Evolutionary conservation across 805 yeast genomes (phyloP).

Genomic region (Teunomyces gatunensis): DNA sequence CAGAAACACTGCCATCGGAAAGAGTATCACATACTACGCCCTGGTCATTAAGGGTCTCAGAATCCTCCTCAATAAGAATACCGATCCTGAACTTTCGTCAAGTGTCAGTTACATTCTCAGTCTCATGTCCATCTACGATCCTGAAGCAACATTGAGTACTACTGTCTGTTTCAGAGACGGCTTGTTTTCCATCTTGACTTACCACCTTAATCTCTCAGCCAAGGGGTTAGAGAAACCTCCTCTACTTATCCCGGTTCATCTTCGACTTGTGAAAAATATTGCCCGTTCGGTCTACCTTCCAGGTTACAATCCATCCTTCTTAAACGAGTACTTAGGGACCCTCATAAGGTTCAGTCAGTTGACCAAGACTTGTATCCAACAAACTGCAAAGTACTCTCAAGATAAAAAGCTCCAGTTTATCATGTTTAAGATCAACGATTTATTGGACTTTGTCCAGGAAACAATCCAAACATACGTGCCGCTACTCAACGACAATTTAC

Average conservation of each 20-base stretch:
- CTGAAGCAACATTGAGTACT: constrained; percentile 38
- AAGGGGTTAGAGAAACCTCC: constrained; percentile 9
- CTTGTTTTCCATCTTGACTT: constrained; percentile 32
- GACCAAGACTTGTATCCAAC: background rate
- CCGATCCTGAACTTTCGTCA: constrained; percentile 30
- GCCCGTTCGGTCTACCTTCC: constrained; percentile 35
- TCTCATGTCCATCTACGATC: constrained; percentile 42
- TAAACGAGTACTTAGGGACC: constrained; percentile 26
- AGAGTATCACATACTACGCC: constrained; percentile 36
- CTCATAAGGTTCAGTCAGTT: constrained; percentile 22
- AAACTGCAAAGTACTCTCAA: background rate
- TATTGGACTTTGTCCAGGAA: constrained; percentile 22
- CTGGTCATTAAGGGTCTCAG: constrained; percentile 34
- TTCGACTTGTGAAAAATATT: constrained; percentile 34
- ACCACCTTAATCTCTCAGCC: constrained; percentile 17
- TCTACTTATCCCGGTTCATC: constrained; percentile 28
- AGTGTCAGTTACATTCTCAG: constrained; percentile 36
- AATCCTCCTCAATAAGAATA: constrained; percentile 23
- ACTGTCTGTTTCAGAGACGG: constrained; percentile 41
- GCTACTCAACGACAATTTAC: constrained; percentile 18
- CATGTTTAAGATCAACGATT: constrained; percentile 20
- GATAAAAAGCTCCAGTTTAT: constrained; percentile 12
- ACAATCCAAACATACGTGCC: constrained; percentile 29
- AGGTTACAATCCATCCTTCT: constrained; percentile 30
- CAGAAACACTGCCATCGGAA: constrained; percentile 28